Evolutionary conservation across 176 grass and related monocot genomes (phyloP).

Genomic region (Coix lacrymajobi): DNA sequence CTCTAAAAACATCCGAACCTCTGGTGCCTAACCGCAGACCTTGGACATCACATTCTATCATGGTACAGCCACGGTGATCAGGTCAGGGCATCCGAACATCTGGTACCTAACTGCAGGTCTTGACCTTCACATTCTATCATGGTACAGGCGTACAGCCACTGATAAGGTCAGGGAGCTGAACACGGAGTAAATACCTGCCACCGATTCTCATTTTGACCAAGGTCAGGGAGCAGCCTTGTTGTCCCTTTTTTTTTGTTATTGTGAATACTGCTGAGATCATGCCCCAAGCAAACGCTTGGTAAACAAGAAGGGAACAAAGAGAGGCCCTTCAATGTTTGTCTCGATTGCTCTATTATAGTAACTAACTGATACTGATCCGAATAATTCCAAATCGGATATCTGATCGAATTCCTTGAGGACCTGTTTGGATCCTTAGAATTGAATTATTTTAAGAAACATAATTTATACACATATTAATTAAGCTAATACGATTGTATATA

Average conservation of each 20-base stretch:
- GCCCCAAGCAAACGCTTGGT: not conserved
- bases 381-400: not conserved
- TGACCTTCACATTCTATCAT: not conserved
- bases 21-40: constrained; percentile 4
- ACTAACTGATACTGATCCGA: not conserved
- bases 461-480: too few relatives aligned
- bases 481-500: too few relatives aligned
- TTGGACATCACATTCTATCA: not conserved
- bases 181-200: not conserved
- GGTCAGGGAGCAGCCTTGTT: not conserved
- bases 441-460: too few relatives aligned
- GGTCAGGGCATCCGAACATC: not conserved
- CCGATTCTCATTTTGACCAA: not conserved
- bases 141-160: not conserved
- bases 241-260: not conserved
- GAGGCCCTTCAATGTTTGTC: not conserved
- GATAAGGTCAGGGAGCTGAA: not conserved
- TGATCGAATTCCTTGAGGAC: not conserved
- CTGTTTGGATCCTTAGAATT: too few relatives aligned
- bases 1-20: constrained; percentile 40
- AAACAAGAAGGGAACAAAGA: not conserved
- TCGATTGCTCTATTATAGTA: not conserved
- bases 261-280: not conserved
- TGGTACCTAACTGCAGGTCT: not conserved
- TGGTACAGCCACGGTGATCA: not conserved